These are phyloP conservation scores for Murraya koenigii DNA, from an alignment of 345 rosid species.

Conservation along the genomic window DNA sequence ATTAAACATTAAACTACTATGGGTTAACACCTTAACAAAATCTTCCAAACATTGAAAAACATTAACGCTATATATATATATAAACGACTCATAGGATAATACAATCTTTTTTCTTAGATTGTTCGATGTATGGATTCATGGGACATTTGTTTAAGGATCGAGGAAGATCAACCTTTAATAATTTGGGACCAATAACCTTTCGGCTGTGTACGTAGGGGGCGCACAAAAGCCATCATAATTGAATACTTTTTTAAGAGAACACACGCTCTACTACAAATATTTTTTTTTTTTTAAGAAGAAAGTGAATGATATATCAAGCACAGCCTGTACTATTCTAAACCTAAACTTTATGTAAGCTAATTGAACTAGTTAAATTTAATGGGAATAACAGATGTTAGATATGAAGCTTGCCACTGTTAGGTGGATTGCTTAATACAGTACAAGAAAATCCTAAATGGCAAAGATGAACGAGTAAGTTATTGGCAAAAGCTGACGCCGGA, in stretches of 20 bases:
- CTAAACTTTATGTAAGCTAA: not conserved
- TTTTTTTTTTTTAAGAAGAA: too few species aligned
- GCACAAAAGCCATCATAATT: not conserved
- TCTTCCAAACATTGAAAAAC: too few species aligned
- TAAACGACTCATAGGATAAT: too few species aligned
- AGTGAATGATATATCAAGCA: too few species aligned
- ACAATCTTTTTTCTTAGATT: too few species aligned
- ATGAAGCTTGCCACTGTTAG: not conserved
- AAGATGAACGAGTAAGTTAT: not conserved
- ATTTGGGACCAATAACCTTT: not conserved
- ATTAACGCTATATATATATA: too few species aligned
- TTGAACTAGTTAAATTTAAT: not conserved
- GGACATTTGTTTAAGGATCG: not conserved
- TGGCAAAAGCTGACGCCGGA: slow-evolving; percentile 11
- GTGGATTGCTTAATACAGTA: not conserved
- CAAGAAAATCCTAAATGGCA: not conserved
- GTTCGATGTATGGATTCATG: too few species aligned
- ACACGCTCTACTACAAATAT: not conserved
- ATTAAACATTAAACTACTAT: too few species aligned
- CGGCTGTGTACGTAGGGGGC: not conserved
- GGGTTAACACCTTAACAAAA: too few species aligned
- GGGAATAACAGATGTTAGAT: not conserved
- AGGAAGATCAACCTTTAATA: not conserved
- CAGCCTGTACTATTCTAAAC: too few species aligned
- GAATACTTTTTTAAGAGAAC: not conserved